These are phyloP conservation scores for Colletotrichum tanaceti DNA, from an alignment of 2,329 filamentous ascomycete genomes.

Conservation along the genomic window DNA sequence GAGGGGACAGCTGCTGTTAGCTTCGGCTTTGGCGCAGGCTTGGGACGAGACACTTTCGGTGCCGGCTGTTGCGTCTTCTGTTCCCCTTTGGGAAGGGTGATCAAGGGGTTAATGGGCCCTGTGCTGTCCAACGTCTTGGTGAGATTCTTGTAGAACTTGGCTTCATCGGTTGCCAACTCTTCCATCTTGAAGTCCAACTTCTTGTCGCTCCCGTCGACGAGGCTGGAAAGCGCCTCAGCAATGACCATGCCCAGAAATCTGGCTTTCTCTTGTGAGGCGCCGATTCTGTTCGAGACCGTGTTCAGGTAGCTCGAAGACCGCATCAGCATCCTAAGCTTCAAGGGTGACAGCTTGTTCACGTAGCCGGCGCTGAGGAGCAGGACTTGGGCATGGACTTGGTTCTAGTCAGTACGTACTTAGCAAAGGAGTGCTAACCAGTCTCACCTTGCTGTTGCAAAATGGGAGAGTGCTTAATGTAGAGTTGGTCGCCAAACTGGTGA, in stretches of 20 bases:
- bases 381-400: conserved; percentile 79
- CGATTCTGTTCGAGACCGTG: conserved; percentile 85
- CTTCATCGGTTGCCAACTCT: conserved; percentile 79
- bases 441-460: conserved; percentile 89
- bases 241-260: conserved; percentile 90
- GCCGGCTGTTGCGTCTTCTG: conserved; percentile 35
- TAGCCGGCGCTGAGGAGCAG: conserved; percentile 83
- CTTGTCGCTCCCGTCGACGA: conserved; percentile 76
- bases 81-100: conserved; percentile 42
- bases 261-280: conserved; percentile 77
- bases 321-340: conserved; percentile 75
- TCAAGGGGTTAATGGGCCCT: conserved; percentile 67
- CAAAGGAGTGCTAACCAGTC: conserved; percentile 32
- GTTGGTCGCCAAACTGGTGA: conserved; percentile 81
- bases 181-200: conserved; percentile 87
- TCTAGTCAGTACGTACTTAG: conserved; percentile 43
- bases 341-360: conserved; percentile 72
- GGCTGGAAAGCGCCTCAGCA: conserved; percentile 74
- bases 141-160: conserved; percentile 78
- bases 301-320: conserved; percentile 80
- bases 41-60: conserved; percentile 37
- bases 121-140: conserved; percentile 70
- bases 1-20: conserved; percentile 47
- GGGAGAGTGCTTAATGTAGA: conserved; percentile 88
- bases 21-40: conserved; percentile 44